Base-by-base conservation (phyloP, 805 yeast genomes). In the Monosporozyma servazzii region DNA sequence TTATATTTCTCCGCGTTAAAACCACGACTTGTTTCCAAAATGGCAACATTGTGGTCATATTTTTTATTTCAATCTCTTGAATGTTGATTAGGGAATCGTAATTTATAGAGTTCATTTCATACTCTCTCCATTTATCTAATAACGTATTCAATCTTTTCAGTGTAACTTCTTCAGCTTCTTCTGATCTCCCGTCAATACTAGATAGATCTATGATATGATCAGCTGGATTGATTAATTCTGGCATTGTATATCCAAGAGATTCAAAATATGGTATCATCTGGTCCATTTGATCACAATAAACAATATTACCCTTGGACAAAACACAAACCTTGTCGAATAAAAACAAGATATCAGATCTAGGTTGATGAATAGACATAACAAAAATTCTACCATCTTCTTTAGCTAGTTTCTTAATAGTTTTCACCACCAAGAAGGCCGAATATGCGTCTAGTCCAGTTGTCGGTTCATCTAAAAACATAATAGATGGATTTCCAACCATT, bases 401-500 rank as follows among this genome's bases (percentile, higher is more conserved):
- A 0, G 86, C 81, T 36, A 84, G 70, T 51, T 77, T 73, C 56
- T 80, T 77, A 50, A 88, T 73, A 0, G 87, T 79, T 45, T 75
- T 70, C 15, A 88, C 76, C 36, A 88, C 71, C 51, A 81, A 69
- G 56, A 74, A 77, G 0, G 96, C 90, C 11, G 89, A 81, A 54
- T 80, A 81, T 5, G 95, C 82, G 65, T 88, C 96, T 33, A 88
- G 68, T 0, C 96, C 95, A 0, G 96, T 87, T 0, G 96, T 88
- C 5, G 96, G 95, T 59, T 88, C 96, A 64, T 88, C 96, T 43
- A 88, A 67, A 59, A 87, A 87, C 53, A 88, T 66, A 1, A 88
- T 70, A 0, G 89, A 79, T 0, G 96, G 96, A 56, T 81, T 84
- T 5, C 86, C 78, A 47, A 88, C 71, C 61, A 88, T 69, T 63